Evolutionary conservation across 2,329 filamentous ascomycete species (phyloP).

Genomic region (Diaporthe citrichinensis): DNA sequence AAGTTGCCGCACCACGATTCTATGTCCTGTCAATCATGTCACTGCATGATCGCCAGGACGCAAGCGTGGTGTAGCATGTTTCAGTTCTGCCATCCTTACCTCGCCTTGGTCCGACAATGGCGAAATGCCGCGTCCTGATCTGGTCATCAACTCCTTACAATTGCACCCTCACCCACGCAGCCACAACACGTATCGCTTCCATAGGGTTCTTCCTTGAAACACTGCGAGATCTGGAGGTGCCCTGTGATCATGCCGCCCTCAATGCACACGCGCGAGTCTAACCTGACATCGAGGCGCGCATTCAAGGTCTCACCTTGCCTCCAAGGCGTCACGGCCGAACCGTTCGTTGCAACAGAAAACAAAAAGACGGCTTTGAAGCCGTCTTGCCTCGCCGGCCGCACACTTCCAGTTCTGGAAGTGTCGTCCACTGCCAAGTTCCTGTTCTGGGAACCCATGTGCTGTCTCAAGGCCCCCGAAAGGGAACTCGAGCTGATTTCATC

Average conservation of each 20-base stretch:
- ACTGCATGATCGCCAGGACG: constrained; percentile 25
- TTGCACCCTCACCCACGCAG: not conserved
- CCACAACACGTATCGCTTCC: not conserved
- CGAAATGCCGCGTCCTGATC: constrained; percentile 10
- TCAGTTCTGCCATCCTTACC: constrained; percentile 30
- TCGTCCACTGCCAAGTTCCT: constrained; percentile 8
- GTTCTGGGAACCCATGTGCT: constrained; percentile 22
- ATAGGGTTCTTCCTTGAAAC: constrained; percentile 4
- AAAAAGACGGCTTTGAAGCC: not conserved
- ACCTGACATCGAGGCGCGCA: not conserved
- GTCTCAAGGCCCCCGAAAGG: not conserved
- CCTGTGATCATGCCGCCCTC: constrained; percentile 9
- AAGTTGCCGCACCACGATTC: constrained; percentile 21
- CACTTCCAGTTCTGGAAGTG: constrained; percentile 1
- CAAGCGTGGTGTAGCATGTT: constrained; percentile 27
- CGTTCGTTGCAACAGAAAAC: constrained; percentile 10
- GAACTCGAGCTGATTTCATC: not conserved
- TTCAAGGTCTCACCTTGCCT: constrained; percentile 7
- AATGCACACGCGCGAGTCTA: not conserved
- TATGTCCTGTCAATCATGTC: constrained; percentile 30
- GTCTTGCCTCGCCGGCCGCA: not conserved
- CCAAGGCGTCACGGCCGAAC: constrained; percentile 1
- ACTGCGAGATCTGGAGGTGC: not conserved
- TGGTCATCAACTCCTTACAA: constrained; percentile 13
- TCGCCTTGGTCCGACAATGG: constrained; percentile 2